Conservation (phyloP, 1,284 basidiomycete genomes). For the Cryptococcus maquisensis region DNA sequence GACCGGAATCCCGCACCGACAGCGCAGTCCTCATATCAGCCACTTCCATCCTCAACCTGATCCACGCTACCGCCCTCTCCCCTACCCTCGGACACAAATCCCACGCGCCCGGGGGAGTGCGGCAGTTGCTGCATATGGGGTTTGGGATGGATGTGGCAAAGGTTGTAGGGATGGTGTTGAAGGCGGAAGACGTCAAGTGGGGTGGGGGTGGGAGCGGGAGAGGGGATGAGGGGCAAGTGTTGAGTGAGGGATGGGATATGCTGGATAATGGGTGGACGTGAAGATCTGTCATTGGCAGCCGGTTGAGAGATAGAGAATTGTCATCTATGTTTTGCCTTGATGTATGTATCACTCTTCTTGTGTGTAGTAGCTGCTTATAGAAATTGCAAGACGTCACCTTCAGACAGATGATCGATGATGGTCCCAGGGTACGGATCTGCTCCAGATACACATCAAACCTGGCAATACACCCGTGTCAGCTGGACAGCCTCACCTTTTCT, state of each 20-base stretch:
- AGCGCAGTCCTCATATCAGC: slow-evolving; percentile 18
- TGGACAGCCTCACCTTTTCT: no score
- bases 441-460: no score
- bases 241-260: slow-evolving; percentile 39
- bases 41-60: slow-evolving; percentile 30
- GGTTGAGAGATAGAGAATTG: not conserved
- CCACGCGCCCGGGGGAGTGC: slow-evolving; percentile 33
- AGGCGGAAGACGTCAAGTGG: slow-evolving; percentile 24
- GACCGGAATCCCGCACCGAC: not conserved
- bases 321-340: no score
- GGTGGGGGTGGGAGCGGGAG: slow-evolving; percentile 3
- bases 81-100: slow-evolving; percentile 27
- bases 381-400: no score
- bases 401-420: no score
- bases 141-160: slow-evolving; percentile 40
- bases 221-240: slow-evolving; percentile 21
- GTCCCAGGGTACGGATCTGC: no score
- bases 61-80: slow-evolving; percentile 23
- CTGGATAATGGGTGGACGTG: slow-evolving; percentile 20
- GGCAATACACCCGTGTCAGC: no score
- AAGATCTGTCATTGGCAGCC: not conserved
- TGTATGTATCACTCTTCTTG: no score
- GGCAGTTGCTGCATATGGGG: slow-evolving; percentile 25
- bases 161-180: slow-evolving; percentile 32
- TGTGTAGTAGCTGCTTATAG: no score